These are phyloP conservation scores for Cladosporium sp. DNA, from an alignment of 2,329 filamentous ascomycete species.

Conservation along the genomic window DNA sequence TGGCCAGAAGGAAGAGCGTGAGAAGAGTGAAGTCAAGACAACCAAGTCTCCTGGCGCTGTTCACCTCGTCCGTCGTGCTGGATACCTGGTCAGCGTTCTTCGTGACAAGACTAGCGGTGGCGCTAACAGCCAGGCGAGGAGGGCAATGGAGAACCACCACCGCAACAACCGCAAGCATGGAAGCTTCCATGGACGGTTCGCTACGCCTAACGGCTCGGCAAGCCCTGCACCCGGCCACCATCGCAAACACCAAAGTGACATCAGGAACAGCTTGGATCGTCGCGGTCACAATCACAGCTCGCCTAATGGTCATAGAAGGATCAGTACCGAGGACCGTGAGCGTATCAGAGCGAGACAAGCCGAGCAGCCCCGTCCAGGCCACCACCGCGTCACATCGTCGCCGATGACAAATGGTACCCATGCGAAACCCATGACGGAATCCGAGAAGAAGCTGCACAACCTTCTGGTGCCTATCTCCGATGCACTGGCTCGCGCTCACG, in stretches of 20 bases:
- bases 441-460: conserved; percentile 36
- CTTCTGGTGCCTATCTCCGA: conserved; percentile 51
- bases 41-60: conserved; percentile 95
- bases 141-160: conserved; percentile 84
- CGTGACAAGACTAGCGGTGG: conserved; percentile 67
- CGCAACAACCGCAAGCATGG: conserved; percentile 85
- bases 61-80: conserved; percentile 87
- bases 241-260: conserved; percentile 30
- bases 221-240: conserved; percentile 58
- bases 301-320: conserved; percentile 40
- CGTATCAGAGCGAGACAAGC: conserved; percentile 51
- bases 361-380: conserved; percentile 42
- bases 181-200: conserved; percentile 48
- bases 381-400: conserved; percentile 37
- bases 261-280: conserved; percentile 35
- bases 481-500: conserved; percentile 55
- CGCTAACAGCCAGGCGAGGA: conserved; percentile 68
- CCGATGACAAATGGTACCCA: conserved; percentile 30
- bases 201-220: conserved; percentile 60
- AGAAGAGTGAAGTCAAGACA: conserved; percentile 62
- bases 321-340: conserved; percentile 32
- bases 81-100: conserved; percentile 92
- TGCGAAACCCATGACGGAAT: conserved; percentile 36
- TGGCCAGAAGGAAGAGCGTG: conserved; percentile 91
- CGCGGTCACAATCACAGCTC: conserved; percentile 36